These are phyloP conservation scores for Elongisporangium anandrum DNA, from an alignment of 352 stramenopile species.

Conservation along the genomic window DNA sequence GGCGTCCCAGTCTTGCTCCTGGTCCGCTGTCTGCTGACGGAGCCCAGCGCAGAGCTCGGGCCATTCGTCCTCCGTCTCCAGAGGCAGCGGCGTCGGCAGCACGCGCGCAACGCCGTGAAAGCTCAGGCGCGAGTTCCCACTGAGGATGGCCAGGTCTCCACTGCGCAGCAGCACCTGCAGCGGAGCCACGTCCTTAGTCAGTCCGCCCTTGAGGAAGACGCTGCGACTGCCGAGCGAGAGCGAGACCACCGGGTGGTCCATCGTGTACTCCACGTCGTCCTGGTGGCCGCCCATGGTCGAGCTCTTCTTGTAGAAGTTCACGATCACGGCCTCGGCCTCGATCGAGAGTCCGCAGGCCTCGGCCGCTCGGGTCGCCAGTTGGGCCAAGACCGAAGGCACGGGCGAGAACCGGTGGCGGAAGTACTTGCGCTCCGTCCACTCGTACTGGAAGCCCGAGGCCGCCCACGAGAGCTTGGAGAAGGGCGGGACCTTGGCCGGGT, in stretches of 20 bases:
- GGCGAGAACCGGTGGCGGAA: slow-evolving; percentile 43
- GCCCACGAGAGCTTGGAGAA: slow-evolving; percentile 75
- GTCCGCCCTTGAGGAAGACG: slow-evolving; percentile 74
- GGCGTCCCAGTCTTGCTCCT: slow-evolving; percentile 29
- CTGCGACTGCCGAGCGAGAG: slow-evolving; percentile 64
- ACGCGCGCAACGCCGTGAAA: slow-evolving; percentile 69
- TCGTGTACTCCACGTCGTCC: slow-evolving; percentile 82
- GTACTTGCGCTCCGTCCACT: slow-evolving; percentile 78
- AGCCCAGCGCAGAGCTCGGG: slow-evolving; percentile 14
- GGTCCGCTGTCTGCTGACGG: background rate
- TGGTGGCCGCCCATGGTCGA: slow-evolving; percentile 81
- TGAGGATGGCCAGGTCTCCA: slow-evolving; percentile 65
- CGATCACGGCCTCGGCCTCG: slow-evolving; percentile 62
- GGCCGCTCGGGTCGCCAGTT: slow-evolving; percentile 37
- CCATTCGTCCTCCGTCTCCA: slow-evolving; percentile 11
- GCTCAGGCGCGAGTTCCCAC: slow-evolving; percentile 54
- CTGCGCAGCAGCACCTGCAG: slow-evolving; percentile 62
- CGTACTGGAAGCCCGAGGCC: slow-evolving; percentile 73
- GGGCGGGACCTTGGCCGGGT: slow-evolving; percentile 32
- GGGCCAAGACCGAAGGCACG: slow-evolving; percentile 37
- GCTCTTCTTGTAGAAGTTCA: slow-evolving; percentile 81
- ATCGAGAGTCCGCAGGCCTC: slow-evolving; percentile 52
- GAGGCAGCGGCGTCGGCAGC: slow-evolving; percentile 37
- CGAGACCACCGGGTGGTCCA: slow-evolving; percentile 78
- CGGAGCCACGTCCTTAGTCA: slow-evolving; percentile 54